These are phyloP conservation scores for Microdochium trichocladiopsis DNA, from an alignment of 2,329 filamentous ascomycete species.

Conservation along the genomic window DNA sequence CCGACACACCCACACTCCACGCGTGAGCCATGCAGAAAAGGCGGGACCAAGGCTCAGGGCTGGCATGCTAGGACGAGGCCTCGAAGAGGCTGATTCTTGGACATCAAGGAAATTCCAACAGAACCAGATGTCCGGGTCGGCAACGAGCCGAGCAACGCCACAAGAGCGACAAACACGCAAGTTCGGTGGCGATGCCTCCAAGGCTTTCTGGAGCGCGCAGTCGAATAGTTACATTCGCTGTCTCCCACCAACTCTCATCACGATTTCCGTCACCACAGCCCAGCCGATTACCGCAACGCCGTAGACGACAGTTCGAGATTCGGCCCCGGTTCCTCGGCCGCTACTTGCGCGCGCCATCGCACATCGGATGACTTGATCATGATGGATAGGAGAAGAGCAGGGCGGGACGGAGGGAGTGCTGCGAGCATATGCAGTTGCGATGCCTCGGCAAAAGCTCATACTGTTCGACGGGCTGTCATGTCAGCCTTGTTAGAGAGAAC, in stretches of 20 bases:
- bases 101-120: background rate
- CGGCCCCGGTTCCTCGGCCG: background rate
- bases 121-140: background rate
- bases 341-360: background rate
- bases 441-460: background rate
- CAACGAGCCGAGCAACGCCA: background rate
- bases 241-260: background rate
- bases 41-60: background rate
- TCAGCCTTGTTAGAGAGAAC: background rate
- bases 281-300: background rate
- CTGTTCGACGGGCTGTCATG: background rate
- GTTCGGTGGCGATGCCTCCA: background rate
- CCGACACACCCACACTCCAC: background rate
- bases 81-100: background rate
- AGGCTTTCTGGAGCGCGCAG: background rate
- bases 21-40: background rate
- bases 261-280: background rate
- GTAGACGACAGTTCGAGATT: background rate
- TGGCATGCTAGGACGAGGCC: background rate
- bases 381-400: background rate
- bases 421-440: background rate
- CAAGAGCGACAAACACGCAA: background rate
- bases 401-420: background rate
- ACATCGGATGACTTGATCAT: background rate
- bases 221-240: background rate